Evolutionary conservation across 1,284 basidiomycete species (phyloP).

Genomic region (Xerocomus minutiporus): DNA sequence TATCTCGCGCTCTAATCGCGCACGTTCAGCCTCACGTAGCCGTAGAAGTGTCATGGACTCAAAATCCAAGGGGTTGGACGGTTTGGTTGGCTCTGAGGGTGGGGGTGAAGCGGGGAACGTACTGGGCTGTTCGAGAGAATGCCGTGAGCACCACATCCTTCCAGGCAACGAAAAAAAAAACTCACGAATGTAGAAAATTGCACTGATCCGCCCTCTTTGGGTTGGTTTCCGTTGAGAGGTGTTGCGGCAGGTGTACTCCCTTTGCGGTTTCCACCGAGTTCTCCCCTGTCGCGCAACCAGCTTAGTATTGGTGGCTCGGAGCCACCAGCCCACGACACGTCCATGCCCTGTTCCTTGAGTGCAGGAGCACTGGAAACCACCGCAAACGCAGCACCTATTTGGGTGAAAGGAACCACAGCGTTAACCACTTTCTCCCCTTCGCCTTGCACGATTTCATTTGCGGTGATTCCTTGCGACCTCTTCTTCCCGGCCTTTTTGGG

Average conservation of each 20-base stretch:
- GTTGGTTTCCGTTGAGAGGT: neutral
- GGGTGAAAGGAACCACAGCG: slow-evolving; percentile 69
- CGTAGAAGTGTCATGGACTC: slow-evolving; percentile 79
- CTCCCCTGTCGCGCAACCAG: slow-evolving; percentile 71
- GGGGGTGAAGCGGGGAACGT: slow-evolving; percentile 19
- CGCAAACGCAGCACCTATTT: slow-evolving; percentile 68
- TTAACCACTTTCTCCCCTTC: slow-evolving; percentile 59
- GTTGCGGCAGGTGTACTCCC: neutral
- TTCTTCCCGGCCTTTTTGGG: slow-evolving; percentile 36
- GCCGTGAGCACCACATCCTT: neutral
- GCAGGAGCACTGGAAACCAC: slow-evolving; percentile 53
- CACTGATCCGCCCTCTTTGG: neutral
- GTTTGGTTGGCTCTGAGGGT: slow-evolving; percentile 22
- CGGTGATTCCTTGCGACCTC: slow-evolving; percentile 8
- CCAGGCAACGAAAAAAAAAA: neutral
- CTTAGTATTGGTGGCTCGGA: slow-evolving; percentile 70
- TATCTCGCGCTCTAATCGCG: slow-evolving; percentile 72
- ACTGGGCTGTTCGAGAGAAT: slow-evolving; percentile 17
- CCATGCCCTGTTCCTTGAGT: slow-evolving; percentile 42
- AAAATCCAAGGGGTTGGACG: slow-evolving; percentile 48
- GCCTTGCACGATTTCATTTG: slow-evolving; percentile 27
- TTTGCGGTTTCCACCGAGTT: slow-evolving; percentile 39
- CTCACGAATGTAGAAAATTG: slow-evolving; percentile 33
- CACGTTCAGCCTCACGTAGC: slow-evolving; percentile 75
- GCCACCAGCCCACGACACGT: slow-evolving; percentile 65